phyloP scores from a whole-genome alignment of 208 protist genomes.

The Leishmania braziliensis region DNA sequence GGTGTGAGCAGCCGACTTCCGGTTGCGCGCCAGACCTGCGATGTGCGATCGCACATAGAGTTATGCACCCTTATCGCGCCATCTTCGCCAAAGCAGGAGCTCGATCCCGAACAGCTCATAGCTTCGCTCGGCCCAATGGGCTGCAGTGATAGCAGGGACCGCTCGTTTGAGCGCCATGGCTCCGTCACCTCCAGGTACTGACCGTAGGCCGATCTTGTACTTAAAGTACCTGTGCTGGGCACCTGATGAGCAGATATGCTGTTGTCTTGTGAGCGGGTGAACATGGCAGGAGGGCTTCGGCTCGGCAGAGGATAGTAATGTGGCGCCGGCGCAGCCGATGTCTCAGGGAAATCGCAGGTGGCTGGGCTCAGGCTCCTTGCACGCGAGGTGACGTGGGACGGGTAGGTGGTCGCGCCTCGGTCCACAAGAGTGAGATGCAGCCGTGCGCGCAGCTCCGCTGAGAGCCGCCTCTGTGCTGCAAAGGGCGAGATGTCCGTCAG shows the following conservation, averaged over 20 bases:
- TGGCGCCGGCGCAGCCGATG: neutral
- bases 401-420: conserved; percentile 31
- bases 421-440: conserved; percentile 34
- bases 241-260: neutral
- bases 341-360: neutral
- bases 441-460: conserved; percentile 26
- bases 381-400: conserved; percentile 29
- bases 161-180: conserved; percentile 5
- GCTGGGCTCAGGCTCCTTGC: neutral
- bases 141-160: neutral
- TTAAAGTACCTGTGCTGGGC: neutral
- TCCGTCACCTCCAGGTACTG: conserved; percentile 25
- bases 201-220: neutral
- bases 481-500: conserved; percentile 24
- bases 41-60: neutral
- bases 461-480: conserved; percentile 32
- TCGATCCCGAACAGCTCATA: neutral
- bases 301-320: conserved; percentile 13
- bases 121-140: neutral
- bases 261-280: neutral
- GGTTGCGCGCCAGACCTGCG: neutral
- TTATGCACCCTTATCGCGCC: neutral
- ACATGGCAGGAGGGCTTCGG: neutral
- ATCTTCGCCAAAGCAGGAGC: neutral
- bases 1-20: conserved; percentile 6